Evolutionary conservation across 306 rosid genomes (phyloP), one percentile per base, ranked within the genome.

Genomic region (Gastrolobium bilobum): DNA sequence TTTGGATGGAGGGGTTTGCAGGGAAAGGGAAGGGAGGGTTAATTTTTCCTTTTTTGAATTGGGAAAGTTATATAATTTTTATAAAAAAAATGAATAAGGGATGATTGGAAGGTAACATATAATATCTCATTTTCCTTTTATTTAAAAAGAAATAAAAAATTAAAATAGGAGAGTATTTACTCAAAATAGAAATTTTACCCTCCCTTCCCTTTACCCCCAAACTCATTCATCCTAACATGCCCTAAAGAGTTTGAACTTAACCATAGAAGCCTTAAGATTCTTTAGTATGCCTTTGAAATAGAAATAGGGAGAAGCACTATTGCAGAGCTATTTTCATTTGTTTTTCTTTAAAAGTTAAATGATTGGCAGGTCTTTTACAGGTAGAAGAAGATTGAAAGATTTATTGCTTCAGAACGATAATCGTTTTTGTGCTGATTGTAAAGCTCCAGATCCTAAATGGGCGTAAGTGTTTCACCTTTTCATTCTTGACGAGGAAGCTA

Each of bases 371-470:
- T 61, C 26, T 80, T 87, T 74, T 81, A 67, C 92, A 96, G 99
- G 97, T 80, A 93, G 88, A 88, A 86, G 86, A 74, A 89, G 88
- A 84, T 80, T 96, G 83, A 93, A 70, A 85, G 94, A 91, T 78
- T 71, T 96, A 82, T 81, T 93, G 84, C 78, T 82, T 78, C 93
- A 89, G 68, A 83, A 82, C 8, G 98, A 96, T 82, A 96, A 96
- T 79, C 93, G 93, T 74, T 2, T 59, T 50, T 96, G 99, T 81
- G 96, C 99, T 58, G 99, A 96, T 84, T 96, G 99, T 85, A 88
- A 89, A 80, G 94, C 97, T 71, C 83, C 93, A 11, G 97, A 93
- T 85, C 99, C 99, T 68, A 93, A 91, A 89, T 96, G 99, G 99
- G 99, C 99, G 99, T 96, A 89, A 85, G 99, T 89, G 40, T 30